phyloP scores from a whole-genome alignment of 805 yeast species.

The Wickerhamomyces canadensis region DNA sequence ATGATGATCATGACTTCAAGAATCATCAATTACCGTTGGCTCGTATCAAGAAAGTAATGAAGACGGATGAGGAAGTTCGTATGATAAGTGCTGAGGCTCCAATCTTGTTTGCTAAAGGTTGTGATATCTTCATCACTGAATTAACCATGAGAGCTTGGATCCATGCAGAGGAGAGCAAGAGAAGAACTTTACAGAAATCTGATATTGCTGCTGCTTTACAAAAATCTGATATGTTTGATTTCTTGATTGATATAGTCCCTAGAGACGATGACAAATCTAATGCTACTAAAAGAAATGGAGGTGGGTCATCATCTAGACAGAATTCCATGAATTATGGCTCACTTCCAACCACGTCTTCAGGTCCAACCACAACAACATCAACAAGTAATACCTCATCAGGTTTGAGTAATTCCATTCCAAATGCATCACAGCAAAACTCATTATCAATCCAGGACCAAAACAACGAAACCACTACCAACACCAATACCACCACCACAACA shows the following conservation, averaged over 20 bases:
- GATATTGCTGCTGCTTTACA: constrained; percentile 95
- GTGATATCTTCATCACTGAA: constrained; percentile 95
- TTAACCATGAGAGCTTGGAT: constrained; percentile 99
- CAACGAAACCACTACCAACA: too few relatives aligned
- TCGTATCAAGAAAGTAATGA: constrained; percentile 95
- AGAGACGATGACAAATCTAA: constrained; percentile 62
- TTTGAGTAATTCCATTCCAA: too few relatives aligned
- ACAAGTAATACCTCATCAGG: too few relatives aligned
- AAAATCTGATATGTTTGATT: constrained; percentile 95
- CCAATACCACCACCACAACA: neutral
- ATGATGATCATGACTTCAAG: constrained; percentile 82
- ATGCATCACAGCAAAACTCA: too few relatives aligned
- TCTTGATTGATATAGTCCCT: constrained; percentile 92
- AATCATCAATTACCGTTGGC: constrained; percentile 94
- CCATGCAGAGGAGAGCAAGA: constrained; percentile 93
- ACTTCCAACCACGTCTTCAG: neutral
- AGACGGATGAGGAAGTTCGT: constrained; percentile 92
- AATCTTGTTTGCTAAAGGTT: constrained; percentile 93
- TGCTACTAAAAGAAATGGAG: constrained; percentile 4
- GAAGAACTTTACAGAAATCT: constrained; percentile 88
- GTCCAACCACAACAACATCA: too few relatives aligned
- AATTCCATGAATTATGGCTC: constrained; percentile 4
- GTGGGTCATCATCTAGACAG: constrained; percentile 9
- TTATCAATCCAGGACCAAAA: too few relatives aligned
- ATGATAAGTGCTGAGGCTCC: constrained; percentile 99